Conservation (phyloP, 495 filamentous ascomycete species). For the Penicillium subrubescens region DNA sequence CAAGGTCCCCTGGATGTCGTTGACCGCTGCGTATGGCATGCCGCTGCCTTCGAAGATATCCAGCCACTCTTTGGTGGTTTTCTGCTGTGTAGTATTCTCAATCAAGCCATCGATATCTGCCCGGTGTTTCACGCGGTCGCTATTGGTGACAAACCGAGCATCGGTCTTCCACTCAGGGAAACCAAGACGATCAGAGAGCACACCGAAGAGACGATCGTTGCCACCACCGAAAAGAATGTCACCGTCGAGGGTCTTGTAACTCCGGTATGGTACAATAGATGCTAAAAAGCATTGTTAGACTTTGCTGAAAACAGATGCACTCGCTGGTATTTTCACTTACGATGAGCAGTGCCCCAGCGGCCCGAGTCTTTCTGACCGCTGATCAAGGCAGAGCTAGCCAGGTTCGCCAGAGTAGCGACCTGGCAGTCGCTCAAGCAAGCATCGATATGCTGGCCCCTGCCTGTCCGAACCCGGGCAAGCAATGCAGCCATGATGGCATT, state of each 20-base stretch:
- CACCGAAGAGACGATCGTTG: conserved; percentile 87
- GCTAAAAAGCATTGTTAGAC: conserved; percentile 50
- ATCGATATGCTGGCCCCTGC: conserved; percentile 89
- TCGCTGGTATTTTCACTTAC: conserved; percentile 49
- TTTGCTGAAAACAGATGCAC: background rate
- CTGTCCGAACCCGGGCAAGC: conserved; percentile 65
- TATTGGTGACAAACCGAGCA: conserved; percentile 75
- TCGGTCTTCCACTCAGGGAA: conserved; percentile 80
- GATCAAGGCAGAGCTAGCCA: conserved; percentile 89
- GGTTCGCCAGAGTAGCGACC: conserved; percentile 87
- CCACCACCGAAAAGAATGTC: conserved; percentile 91
- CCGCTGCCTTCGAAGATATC: conserved; percentile 84
- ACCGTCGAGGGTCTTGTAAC: conserved; percentile 90
- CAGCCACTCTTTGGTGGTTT: conserved; percentile 89
- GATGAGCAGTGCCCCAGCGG: conserved; percentile 94
- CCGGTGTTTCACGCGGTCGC: conserved; percentile 78
- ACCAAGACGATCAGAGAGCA: conserved; percentile 77
- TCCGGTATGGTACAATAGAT: conserved; percentile 92
- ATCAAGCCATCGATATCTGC: conserved; percentile 75
- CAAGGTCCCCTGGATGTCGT: conserved; percentile 83
- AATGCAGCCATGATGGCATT: conserved; percentile 96
- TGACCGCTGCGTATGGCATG: conserved; percentile 93
- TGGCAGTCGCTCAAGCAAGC: conserved; percentile 90
- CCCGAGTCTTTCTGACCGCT: conserved; percentile 86
- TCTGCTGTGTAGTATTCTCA: conserved; percentile 68